These are phyloP conservation scores for Dactylorhiza incarnata DNA, from an alignment of 106 monocot genomes.

Conservation along the genomic window DNA sequence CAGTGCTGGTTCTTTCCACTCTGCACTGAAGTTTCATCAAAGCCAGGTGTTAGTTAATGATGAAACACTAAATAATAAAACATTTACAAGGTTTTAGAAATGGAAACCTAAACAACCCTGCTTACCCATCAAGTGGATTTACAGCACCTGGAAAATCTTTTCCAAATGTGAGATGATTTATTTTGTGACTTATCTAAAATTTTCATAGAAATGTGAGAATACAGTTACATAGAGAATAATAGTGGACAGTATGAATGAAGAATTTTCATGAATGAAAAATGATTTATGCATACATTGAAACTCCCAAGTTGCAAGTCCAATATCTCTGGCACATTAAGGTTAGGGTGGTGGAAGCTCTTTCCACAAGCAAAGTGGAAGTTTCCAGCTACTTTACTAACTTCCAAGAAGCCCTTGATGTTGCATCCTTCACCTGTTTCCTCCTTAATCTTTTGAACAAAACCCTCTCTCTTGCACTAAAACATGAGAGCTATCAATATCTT, in stretches of 20 bases:
- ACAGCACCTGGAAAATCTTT: constrained; percentile 88
- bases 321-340: constrained; percentile 51
- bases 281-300: constrained; percentile 49
- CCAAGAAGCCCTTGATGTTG: constrained; percentile 88
- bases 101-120: not conserved
- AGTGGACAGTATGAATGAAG: not conserved
- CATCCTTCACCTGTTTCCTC: constrained; percentile 99
- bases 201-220: not conserved
- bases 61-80: not conserved
- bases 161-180: constrained; percentile 94
- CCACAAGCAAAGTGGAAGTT: constrained; percentile 97
- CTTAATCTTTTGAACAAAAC: constrained; percentile 77
- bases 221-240: not conserved
- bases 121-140: constrained; percentile 46
- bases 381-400: constrained; percentile 98
- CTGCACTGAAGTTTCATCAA: constrained; percentile 35
- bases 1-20: constrained; percentile 54
- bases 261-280: not conserved
- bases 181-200: constrained; percentile 88
- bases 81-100: not conserved
- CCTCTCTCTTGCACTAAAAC: constrained; percentile 75
- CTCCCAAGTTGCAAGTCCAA: constrained; percentile 54
- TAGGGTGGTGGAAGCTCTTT: constrained; percentile 70
- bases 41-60: constrained; percentile 1
- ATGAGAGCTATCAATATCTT: not conserved